Base-by-base conservation (phyloP, 1,284 basidiomycete species). In the Cystobasidiaceae sp. region DNA sequence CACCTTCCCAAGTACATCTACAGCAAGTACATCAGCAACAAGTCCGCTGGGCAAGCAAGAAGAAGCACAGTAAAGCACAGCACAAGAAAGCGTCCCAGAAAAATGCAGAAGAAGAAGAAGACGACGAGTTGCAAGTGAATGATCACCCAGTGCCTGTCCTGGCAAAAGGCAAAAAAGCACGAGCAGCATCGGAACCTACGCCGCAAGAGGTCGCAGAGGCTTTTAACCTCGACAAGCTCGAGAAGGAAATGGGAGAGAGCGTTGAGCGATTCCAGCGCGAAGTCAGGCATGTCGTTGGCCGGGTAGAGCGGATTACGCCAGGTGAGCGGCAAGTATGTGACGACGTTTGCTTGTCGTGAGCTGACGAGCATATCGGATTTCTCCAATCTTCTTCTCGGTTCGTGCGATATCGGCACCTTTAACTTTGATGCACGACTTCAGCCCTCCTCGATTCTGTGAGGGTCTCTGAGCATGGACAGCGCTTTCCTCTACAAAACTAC, bases 61-160 rank as follows among this genome's bases (percentile, higher is more conserved):
- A 64, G 61, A 64, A 64, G 43, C 51, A 49, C 32, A 59, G 56
- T 45, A 68, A 69, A 46, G 70, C 67, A 34, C 64, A 63, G 48
- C 52, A 81, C 61, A 87, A 87, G 78, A 84, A 90, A 68, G 84
- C 80, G 73, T 79, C 92, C 70, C 93, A 85, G 79, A n/a, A n/a
- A n/a, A 79, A 94, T 72, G 84, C 87, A 75, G 89, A 33, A 45
- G 89, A 51, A 32, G 61, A 64, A 19, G 57, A 46, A 89, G 61
- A 64, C 7, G 61, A 64, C 88, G 39, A 50, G 25, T 57, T 49
- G 41, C 30, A 64, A 33, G 61, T 64, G 1, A 52, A 64, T 39
- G 51, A 64, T 21, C 52, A 55, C 27, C 61, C 52, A 23, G 61
- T 64, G n/a, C 61, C 61, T 34, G 61, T 64, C 8, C 3, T 56